Base-by-base conservation (phyloP, 768 basidiomycete species). In the Leccinum fibrillosum region DNA sequence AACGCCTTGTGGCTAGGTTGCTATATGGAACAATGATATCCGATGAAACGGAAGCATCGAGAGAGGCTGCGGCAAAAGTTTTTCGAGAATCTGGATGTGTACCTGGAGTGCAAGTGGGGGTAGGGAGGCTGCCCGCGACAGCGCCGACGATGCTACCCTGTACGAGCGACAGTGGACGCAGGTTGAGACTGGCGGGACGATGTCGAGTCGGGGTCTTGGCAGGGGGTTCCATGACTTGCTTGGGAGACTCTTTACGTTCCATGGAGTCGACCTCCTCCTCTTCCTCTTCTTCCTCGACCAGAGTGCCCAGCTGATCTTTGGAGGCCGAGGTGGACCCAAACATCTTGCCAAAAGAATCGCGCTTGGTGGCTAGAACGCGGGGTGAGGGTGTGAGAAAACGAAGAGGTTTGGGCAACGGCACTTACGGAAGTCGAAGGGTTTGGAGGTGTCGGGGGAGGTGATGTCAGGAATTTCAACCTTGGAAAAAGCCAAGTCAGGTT, bases 391-490 rank as follows among this genome's bases (percentile, higher is more conserved):
- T 5, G 54, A 11, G 35, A 50, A 25, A 57, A 42, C n/a, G 42
- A 42, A 23, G 60, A 64, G 35, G 17, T 1, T 12, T 10, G 0
- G n/a, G 15, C 51, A 55, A 44, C 25, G 48, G 48, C 25, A 84
- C 86, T 72, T 66, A 90, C 89, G 79, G 60, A 89, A 82, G 57
- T 90, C 87, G 66, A 84, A 86, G 56, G 81, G 69, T 58, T 80
- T 82, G 65, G 84, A 79, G 58, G 80, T 69, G 55, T 83, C 81
- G 9, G 87, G 80, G 1, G 81, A 82, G 34, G 80, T 76, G 34
- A 92, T 77, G 61, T 93, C 90, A 28, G 91, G 91, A 23, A 94
- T 92, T 75, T 93, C 88, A 21, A 94, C 91, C 66, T 83, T 90
- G 61, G 84, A 79, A 67, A 83, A 90, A 25, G 82, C 77, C 44